Percentiles rank a stretch among this genome's conserved stretches.
Evolutionary conservation across 2,329 filamentous ascomycete species (phyloP).

Genomic region (Colletotrichum sp.): DNA sequence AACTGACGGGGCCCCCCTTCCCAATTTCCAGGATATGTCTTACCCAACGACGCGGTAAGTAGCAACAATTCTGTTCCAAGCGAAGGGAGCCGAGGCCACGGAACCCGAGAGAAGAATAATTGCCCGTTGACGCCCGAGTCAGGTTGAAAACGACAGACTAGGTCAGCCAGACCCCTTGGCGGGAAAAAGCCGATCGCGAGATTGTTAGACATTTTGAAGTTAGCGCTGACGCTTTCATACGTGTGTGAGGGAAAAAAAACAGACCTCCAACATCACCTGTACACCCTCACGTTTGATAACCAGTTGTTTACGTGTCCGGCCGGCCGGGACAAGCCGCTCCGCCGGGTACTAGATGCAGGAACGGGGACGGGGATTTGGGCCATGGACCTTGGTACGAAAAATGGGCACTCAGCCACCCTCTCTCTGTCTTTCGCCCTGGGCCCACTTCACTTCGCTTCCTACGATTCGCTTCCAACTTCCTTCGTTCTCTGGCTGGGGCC

Average conservation of each 20-base stretch:
- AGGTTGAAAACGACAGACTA: slow-evolving; percentile 29
- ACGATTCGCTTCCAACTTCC: not conserved
- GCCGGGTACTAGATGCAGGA: slow-evolving; percentile 49
- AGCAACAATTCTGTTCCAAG: not conserved
- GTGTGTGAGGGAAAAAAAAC: not conserved
- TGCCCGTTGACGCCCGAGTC: not conserved
- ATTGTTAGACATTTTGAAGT: not conserved
- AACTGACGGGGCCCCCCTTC: not conserved
- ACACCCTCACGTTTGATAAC: slow-evolving; percentile 27
- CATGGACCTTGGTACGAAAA: slow-evolving; percentile 44
- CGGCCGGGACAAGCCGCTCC: slow-evolving; percentile 3
- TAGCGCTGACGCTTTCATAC: not conserved
- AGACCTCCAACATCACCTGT: slow-evolving; percentile 33
- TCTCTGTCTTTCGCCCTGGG: not conserved
- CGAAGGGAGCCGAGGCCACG: not conserved
- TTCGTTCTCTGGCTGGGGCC: not conserved
- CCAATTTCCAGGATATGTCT: slow-evolving; percentile 24
- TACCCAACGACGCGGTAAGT: slow-evolving; percentile 29
- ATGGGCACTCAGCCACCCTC: not conserved
- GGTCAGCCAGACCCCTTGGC: not conserved
- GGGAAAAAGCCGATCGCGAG: not conserved
- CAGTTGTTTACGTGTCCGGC: slow-evolving; percentile 25
- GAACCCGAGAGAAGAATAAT: not conserved
- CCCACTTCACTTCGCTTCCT: not conserved
- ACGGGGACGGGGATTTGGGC: slow-evolving; percentile 53